Percentiles rank a stretch among this genome's conserved stretches.
Evolutionary conservation across 208 protist genomes (phyloP).

Genomic region (Trypanosoma vivax): DNA sequence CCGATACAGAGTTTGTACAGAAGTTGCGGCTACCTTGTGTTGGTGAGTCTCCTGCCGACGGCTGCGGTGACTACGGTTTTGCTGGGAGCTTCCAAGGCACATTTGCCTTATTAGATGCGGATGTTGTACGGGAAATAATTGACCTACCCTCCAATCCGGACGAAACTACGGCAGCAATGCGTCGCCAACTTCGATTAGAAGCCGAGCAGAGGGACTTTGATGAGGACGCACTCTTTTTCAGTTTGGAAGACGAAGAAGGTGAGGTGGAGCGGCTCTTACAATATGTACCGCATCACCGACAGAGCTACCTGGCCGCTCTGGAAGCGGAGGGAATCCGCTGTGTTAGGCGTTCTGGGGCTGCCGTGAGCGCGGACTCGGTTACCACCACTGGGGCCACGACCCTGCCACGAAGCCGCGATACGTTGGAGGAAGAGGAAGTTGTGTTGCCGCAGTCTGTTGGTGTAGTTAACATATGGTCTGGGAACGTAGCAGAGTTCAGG

Average conservation of each 20-base stretch:
- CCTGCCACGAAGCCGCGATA: conserved; percentile 22
- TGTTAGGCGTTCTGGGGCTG: conserved; percentile 11
- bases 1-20: conserved; percentile 78
- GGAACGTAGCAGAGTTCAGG: conserved; percentile 74
- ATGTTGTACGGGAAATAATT: conserved; percentile 61
- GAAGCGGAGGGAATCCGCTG: conserved; percentile 19
- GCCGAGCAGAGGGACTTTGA: conserved; percentile 55
- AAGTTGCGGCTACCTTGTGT: neutral
- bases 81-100: conserved; percentile 66
- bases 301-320: conserved; percentile 41
- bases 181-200: conserved; percentile 35
- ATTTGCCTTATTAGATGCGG: conserved; percentile 49
- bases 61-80: conserved; percentile 69
- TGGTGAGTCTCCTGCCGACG: neutral
- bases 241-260: conserved; percentile 65
- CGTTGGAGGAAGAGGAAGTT: conserved; percentile 49
- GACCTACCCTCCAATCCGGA: conserved; percentile 40
- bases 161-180: conserved; percentile 32
- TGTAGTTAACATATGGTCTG: conserved; percentile 55
- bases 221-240: conserved; percentile 58
- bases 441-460: conserved; percentile 21
- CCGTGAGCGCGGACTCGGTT: neutral
- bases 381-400: neutral
- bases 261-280: conserved; percentile 53
- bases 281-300: conserved; percentile 60